Evolutionary conservation across 2,329 filamentous ascomycete species (phyloP), one percentile per base, ranked within the genome.

Genomic region (Zasmidium citrigriseum): DNA sequence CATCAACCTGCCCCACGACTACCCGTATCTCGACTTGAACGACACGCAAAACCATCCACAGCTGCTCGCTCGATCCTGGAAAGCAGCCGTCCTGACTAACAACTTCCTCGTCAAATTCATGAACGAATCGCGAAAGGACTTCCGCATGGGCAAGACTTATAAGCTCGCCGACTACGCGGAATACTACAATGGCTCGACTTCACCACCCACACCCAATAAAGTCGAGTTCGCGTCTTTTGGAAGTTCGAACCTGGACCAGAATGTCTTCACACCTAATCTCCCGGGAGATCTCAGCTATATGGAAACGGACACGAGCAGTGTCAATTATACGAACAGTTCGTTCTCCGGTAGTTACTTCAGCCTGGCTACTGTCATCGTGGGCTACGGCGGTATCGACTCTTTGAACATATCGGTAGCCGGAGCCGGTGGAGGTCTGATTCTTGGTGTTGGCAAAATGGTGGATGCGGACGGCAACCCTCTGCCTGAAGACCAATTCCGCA

Each of bases 401-500:
- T 18, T 47, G 18, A 46, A 59, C 27, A 59, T 59, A 12, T 29
- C 16, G 1, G 21, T 16, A 2, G 18, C 41, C 7, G 57, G 52
- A 14, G 46, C 41, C 5, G 41, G n/a, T 3, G 57, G 57, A 16
- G 57, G 57, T 16, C 23, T 59, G 7, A 27, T 59, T 1, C 41
- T 59, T 3, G 57, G 57, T 4, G 48, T 46, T 2, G 57, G 57
- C 24, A 45, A 4, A 0, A 14, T 45, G 18, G 16, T 59, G 22
- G 57, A 59, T 23, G 48, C 14, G 3, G 10, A 46, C 4, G 57
- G 57, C 11, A 47, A 59, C 14, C 16, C 53, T 11, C 2, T 59
- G 2, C 21, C 46, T 2, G 38, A 34, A 21, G 45, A 55, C 24
- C 38, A 23, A 20, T 46, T 25, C 4, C 47, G 49, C 16, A 18